Percentiles rank a stretch among this genome's conserved stretches.
These are phyloP conservation scores for Capsicum rhomboideum DNA, from an alignment of 257 asterid genomes.

Conservation along the genomic window DNA sequence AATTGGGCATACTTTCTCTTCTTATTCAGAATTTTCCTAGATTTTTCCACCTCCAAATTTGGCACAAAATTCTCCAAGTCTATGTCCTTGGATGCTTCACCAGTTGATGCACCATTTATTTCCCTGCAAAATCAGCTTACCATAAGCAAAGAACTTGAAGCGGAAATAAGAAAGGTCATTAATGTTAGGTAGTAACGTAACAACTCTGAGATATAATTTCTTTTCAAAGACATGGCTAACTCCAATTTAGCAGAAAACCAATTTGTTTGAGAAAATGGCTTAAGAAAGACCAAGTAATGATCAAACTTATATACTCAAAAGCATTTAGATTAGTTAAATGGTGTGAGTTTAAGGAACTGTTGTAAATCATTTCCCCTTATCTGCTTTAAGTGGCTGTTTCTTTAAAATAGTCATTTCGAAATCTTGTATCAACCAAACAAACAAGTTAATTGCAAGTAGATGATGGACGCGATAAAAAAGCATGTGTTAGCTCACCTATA, in stretches of 20 bases:
- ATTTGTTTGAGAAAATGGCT: not conserved
- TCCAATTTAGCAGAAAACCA: not conserved
- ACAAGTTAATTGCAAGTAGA: not conserved
- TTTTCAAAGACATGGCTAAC: not conserved
- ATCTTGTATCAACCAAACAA: not conserved
- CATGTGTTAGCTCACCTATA: not conserved
- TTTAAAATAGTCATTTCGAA: not conserved
- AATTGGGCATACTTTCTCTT: slow-evolving; percentile 68
- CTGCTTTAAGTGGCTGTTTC: not conserved
- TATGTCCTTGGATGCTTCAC: slow-evolving; percentile 8
- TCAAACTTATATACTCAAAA: not conserved
- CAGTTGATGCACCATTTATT: slow-evolving; percentile 10
- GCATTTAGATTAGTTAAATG: not conserved
- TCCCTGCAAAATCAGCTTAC: slow-evolving; percentile 7
- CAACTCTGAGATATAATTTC: not conserved
- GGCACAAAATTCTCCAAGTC: slow-evolving; percentile 12
- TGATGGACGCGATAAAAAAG: not conserved
- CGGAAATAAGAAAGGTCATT: not conserved
- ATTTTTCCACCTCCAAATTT: slow-evolving; percentile 11
- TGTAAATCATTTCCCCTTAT: not conserved
- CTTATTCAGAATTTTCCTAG: slow-evolving; percentile 44
- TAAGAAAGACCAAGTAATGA: not conserved
- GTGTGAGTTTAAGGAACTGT: not conserved
- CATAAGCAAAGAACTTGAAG: not conserved
- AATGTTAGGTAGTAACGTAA: not conserved